Percentiles rank a stretch among this genome's conserved stretches.
These are phyloP conservation scores for Hippophae tibetana DNA, from an alignment of 306 rosid species.

Conservation along the genomic window DNA sequence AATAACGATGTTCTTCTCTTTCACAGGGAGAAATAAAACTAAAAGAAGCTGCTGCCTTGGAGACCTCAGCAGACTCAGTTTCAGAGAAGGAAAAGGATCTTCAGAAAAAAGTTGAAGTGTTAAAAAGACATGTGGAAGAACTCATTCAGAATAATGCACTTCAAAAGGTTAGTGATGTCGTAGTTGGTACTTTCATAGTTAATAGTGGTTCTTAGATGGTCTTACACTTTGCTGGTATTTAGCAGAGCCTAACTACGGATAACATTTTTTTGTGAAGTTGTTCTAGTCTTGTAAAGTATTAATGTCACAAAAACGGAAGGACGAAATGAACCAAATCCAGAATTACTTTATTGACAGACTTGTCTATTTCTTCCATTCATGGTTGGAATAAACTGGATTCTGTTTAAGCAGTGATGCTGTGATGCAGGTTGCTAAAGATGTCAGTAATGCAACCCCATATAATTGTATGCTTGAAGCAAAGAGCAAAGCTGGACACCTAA, in stretches of 20 bases:
- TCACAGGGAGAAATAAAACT: constrained; percentile 52
- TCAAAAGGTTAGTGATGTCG: constrained; percentile 40
- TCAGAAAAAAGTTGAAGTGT: constrained; percentile 55
- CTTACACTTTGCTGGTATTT: too few species aligned
- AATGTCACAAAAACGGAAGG: too few species aligned
- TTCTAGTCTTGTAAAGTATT: too few species aligned
- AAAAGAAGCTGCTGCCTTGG: constrained; percentile 59
- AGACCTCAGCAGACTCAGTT: constrained; percentile 45
- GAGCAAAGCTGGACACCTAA: constrained; percentile 3
- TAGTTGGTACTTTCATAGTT: too few species aligned
- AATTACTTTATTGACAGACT: neutral
- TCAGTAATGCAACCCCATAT: constrained; percentile 17
- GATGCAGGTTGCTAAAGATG: constrained; percentile 36
- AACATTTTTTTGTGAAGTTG: too few species aligned
- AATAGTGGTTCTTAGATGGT: too few species aligned
- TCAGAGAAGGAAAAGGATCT: constrained; percentile 66
- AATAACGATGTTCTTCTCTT: neutral
- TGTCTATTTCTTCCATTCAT: neutral
- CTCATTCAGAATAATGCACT: constrained; percentile 34
- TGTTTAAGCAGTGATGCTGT: neutral
- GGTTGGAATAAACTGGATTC: neutral
- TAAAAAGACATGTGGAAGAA: constrained; percentile 56
- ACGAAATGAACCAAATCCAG: too few species aligned
- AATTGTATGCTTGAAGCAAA: constrained; percentile 16
- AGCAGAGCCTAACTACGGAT: too few species aligned